Evolutionary conservation across 2,329 filamentous ascomycete genomes (phyloP).

Genomic region (Aspergillus oerlinghausenensis): DNA sequence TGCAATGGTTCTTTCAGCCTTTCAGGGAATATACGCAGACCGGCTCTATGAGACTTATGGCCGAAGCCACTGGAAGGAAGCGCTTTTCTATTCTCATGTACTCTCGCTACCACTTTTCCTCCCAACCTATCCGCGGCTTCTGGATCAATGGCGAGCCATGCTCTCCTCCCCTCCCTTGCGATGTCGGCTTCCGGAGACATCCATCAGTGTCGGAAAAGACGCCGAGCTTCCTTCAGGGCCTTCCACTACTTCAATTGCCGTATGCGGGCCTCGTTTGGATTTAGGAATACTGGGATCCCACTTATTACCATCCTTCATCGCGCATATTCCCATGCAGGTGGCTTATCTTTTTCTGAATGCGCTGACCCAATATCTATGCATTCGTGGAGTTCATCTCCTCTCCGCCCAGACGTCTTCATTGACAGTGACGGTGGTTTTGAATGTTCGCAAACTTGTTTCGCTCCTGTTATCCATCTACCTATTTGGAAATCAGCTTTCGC

Average conservation of each 20-base stretch:
- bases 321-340: constrained; percentile 31
- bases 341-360: constrained; percentile 51
- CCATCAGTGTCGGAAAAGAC: neutral
- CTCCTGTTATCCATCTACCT: constrained; percentile 87
- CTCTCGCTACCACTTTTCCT: constrained; percentile 45
- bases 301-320: constrained; percentile 19
- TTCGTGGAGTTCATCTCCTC: constrained; percentile 91
- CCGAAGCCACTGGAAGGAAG: constrained; percentile 82
- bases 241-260: neutral
- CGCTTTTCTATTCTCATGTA: constrained; percentile 82
- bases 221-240: neutral
- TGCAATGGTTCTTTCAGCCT: constrained; percentile 83
- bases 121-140: constrained; percentile 32
- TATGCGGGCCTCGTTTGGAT: constrained; percentile 42
- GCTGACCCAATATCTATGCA: constrained; percentile 88
- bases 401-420: constrained; percentile 83
- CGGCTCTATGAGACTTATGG: constrained; percentile 81
- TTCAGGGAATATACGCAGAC: constrained; percentile 94
- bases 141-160: constrained; percentile 33
- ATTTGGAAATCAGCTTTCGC: constrained; percentile 78
- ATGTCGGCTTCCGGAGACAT: constrained; percentile 12
- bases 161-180: constrained; percentile 31
- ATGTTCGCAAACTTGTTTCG: constrained; percentile 89
- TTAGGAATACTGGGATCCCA: neutral
- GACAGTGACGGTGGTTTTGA: constrained; percentile 93